Conservation (phyloP, 2,329 filamentous ascomycete species). For the Emydomyces testavorans region DNA sequence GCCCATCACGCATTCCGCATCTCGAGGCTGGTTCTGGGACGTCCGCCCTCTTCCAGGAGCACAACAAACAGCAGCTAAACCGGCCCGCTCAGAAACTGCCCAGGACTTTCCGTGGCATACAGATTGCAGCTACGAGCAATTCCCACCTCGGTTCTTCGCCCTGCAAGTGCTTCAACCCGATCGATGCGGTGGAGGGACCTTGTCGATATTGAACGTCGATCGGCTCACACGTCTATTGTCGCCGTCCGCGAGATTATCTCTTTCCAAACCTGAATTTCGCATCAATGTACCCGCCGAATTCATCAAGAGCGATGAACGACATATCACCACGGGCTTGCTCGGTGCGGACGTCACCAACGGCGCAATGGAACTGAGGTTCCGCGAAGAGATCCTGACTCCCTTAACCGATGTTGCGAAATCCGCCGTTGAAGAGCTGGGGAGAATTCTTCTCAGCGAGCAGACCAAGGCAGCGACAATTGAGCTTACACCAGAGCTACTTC, state of each 20-base stretch:
- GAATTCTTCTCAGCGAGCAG: constrained; percentile 16
- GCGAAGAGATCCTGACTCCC: constrained; percentile 24
- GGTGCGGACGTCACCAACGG: constrained; percentile 10
- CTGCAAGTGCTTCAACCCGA: constrained; percentile 36
- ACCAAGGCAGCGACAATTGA: constrained; percentile 17
- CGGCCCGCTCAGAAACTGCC: constrained; percentile 36
- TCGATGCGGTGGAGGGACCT: constrained; percentile 31
- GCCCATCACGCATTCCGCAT: constrained; percentile 34
- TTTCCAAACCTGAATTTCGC: constrained; percentile 24
- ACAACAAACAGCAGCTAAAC: constrained; percentile 24
- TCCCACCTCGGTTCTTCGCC: constrained; percentile 32
- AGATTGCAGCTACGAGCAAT: constrained; percentile 35
- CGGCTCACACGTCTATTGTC: constrained; percentile 23
- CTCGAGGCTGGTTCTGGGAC: constrained; percentile 38
- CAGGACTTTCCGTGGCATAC: constrained; percentile 37
- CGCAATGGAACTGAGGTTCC: constrained; percentile 20
- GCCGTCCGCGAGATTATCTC: constrained; percentile 14
- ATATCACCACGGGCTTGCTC: constrained; percentile 21
- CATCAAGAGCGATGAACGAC: constrained; percentile 18
- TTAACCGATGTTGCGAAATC: constrained; percentile 19
- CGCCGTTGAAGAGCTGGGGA: constrained; percentile 25
- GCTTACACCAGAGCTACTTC: constrained; percentile 21
- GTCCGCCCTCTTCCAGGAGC: constrained; percentile 25
- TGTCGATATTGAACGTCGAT: constrained; percentile 31
- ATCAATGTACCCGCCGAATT: constrained; percentile 29